phyloP scores from a whole-genome alignment of 208 protist genomes.

The Spongospora subterranea region DNA sequence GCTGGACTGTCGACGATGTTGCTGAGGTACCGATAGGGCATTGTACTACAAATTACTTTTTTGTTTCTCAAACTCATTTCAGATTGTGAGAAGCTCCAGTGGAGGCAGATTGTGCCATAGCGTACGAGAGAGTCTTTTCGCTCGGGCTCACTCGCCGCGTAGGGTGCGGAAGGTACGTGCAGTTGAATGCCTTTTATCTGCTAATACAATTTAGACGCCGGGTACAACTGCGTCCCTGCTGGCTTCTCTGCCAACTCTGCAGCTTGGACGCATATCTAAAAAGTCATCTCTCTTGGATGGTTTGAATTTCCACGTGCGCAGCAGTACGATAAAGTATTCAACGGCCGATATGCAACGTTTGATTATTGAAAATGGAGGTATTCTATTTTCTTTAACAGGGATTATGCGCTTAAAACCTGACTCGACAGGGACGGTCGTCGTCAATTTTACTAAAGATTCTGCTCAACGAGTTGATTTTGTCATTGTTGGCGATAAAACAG shows the following conservation, averaged over 20 bases:
- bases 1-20: not conserved
- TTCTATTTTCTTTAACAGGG: not conserved
- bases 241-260: not conserved
- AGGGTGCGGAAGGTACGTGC: not conserved
- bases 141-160: not conserved
- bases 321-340: not conserved
- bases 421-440: too few species aligned
- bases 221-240: too few species aligned
- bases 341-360: not conserved
- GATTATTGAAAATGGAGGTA: constrained; percentile 13
- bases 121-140: not conserved
- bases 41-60: not conserved
- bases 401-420: too few species aligned
- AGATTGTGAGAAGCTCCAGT: not conserved
- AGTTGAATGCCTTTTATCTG: not conserved
- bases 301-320: not conserved
- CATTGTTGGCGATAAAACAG: constrained; percentile 27
- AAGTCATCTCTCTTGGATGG: constrained; percentile 19
- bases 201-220: not conserved
- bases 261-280: not conserved
- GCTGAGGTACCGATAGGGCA: not conserved
- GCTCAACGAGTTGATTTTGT: not conserved
- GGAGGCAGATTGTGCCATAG: constrained; percentile 8
- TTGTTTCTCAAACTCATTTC: not conserved
- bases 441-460: constrained; percentile 14